Evolutionary conservation across 2,329 filamentous ascomycete genomes (phyloP).

Genomic region (Talaromyces marneffei): DNA sequence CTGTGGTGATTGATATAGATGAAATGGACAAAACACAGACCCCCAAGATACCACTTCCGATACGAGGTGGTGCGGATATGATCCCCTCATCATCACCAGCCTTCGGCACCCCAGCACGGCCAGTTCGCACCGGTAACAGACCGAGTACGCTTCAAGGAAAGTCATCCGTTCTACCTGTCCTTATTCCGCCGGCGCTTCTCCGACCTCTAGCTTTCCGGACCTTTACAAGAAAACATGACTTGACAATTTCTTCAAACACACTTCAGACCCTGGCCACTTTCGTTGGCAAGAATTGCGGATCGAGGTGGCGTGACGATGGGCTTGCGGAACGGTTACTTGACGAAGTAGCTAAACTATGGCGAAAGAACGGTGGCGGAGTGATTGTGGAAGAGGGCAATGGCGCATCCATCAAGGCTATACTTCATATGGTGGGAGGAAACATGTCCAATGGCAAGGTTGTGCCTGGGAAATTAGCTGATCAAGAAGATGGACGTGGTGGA

Average conservation of each 20-base stretch:
- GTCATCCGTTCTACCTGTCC: slow-evolving; percentile 67
- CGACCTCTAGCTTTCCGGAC: slow-evolving; percentile 88
- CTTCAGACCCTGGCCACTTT: slow-evolving; percentile 80
- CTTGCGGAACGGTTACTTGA: slow-evolving; percentile 88
- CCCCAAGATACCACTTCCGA: slow-evolving; percentile 16
- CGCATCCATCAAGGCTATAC: slow-evolving; percentile 64
- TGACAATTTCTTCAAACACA: slow-evolving; percentile 83
- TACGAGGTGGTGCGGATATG: slow-evolving; percentile 43
- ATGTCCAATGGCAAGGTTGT: slow-evolving; percentile 70
- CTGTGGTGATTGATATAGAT: background rate
- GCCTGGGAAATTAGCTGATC: slow-evolving; percentile 43
- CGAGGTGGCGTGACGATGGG: slow-evolving; percentile 93
- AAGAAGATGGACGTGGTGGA: slow-evolving; percentile 32
- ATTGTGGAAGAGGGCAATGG: slow-evolving; percentile 80
- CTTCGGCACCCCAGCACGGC: slow-evolving; percentile 80
- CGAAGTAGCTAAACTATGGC: slow-evolving; percentile 87
- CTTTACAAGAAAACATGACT: slow-evolving; percentile 94
- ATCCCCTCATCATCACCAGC: slow-evolving; percentile 85
- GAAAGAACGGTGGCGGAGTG: slow-evolving; percentile 77
- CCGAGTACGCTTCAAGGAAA: slow-evolving; percentile 25
- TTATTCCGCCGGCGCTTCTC: slow-evolving; percentile 79
- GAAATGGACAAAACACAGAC: slow-evolving; percentile 23
- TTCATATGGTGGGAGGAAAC: slow-evolving; percentile 76
- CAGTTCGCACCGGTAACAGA: slow-evolving; percentile 44
- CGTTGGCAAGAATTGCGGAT: slow-evolving; percentile 88